Evolutionary conservation across 257 asterid genomes (phyloP).

Genomic region (Fraxinus americana): DNA sequence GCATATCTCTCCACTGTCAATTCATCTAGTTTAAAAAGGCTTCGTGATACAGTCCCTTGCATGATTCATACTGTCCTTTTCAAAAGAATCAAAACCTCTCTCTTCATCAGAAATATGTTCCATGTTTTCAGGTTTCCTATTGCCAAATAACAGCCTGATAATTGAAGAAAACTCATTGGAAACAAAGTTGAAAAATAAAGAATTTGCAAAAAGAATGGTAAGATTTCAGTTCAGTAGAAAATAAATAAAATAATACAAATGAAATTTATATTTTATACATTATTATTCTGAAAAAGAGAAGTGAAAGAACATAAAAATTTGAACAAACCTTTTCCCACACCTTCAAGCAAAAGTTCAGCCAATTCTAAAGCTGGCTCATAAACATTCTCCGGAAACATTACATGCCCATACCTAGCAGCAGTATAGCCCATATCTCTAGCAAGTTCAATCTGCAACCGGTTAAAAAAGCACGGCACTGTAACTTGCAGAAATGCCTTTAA

Average conservation of each 20-base stretch:
- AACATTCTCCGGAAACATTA: conserved; percentile 99
- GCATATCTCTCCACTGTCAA: not conserved
- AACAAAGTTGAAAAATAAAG: conserved; percentile 14
- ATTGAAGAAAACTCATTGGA: not conserved
- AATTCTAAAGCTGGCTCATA: conserved; percentile 90
- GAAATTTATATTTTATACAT: not conserved
- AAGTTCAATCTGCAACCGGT: conserved; percentile 96
- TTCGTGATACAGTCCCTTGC: not conserved
- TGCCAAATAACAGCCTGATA: conserved; percentile 5
- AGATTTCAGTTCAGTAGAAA: not conserved
- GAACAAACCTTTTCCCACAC: conserved; percentile 86
- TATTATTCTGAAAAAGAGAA: not conserved
- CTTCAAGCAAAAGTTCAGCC: conserved; percentile 85
- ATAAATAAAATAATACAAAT: conserved; percentile 2
- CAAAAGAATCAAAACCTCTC: not conserved
- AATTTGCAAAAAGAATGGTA: not conserved
- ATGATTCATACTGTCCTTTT: conserved; percentile 7
- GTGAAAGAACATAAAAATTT: not conserved
- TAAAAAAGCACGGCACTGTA: conserved; percentile 54
- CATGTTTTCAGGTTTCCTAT: conserved; percentile 13
- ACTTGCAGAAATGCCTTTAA: conserved; percentile 37
- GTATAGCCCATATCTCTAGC: conserved; percentile 95
- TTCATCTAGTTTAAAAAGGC: not conserved
- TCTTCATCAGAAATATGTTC: conserved; percentile 19
- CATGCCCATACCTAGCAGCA: conserved; percentile 97